Percentiles rank a stretch among this genome's conserved stretches.
Conservation (phyloP, 2,329 filamentous ascomycete species). For the Stachybotrys chlorohalonatus region DNA sequence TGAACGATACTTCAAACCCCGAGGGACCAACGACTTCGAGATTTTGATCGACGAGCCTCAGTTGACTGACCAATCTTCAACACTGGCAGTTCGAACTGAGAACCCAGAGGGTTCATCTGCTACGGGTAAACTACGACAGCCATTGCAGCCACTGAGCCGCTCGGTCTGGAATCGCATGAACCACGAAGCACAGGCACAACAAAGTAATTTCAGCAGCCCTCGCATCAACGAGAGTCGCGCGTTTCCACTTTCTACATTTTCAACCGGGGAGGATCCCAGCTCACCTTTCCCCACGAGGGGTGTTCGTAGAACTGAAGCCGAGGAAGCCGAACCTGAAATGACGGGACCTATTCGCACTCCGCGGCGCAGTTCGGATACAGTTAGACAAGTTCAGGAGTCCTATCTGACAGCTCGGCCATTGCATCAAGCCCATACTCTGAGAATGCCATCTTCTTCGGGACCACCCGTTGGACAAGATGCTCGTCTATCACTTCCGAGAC, state of each 20-base stretch:
- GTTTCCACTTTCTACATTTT: background rate
- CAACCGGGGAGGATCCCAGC: background rate
- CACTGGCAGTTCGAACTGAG: background rate
- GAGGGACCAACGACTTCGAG: slow-evolving; percentile 14
- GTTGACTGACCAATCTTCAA: slow-evolving; percentile 5
- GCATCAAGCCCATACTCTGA: background rate
- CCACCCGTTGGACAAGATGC: background rate
- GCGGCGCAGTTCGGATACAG: background rate
- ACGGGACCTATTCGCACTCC: background rate
- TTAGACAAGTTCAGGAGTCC: background rate
- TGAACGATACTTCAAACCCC: slow-evolving; percentile 19
- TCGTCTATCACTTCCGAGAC: background rate
- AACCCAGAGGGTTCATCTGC: background rate
- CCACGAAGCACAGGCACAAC: slow-evolving; percentile 5
- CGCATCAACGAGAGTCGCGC: background rate
- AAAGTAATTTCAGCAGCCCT: slow-evolving; percentile 1
- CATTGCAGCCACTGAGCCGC: slow-evolving; percentile 8
- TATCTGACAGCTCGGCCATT: background rate
- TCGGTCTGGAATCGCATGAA: slow-evolving; percentile 9
- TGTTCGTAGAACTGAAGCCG: background rate
- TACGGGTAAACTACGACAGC: slow-evolving; percentile 1
- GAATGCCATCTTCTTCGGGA: background rate
- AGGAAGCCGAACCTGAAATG: background rate
- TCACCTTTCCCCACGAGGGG: background rate
- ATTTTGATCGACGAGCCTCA: slow-evolving; percentile 26